Evolutionary conservation across 768 basidiomycete genomes (phyloP), one percentile per base, ranked within the genome.

Genomic region (Termitomyces sp.): DNA sequence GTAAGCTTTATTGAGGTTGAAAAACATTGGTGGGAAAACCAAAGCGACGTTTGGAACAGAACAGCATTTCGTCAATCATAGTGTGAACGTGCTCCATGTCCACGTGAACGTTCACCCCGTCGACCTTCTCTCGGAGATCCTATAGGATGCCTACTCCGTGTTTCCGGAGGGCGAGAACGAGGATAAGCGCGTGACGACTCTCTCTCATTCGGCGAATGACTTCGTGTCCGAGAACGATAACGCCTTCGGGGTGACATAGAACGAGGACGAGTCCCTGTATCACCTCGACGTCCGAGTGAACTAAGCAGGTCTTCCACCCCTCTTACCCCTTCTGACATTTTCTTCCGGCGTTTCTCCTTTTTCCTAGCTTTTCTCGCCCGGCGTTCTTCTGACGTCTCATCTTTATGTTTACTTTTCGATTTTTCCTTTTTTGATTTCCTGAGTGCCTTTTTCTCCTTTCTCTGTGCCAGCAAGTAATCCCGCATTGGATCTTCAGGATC

Each of bases 401-500:
- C 79, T 64, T 87, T 87, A 64, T 78, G 83, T 68, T 84, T 88
- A 50, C 77, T 75, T 68, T 89, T 90, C 22, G 80, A 78, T 65
- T 85, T 87, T 5, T 71, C 67, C 63, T 82, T 83, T 63, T 84
- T 87, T 50, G 71, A 67, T 66, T 87, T 86, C 72, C 87, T 88
- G 57, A 78, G 71, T 3, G 79, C 84, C 62, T 86, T 89, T 66
- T 84, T 82, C 67, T 92, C 90, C 63, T 75, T 82, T 64, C 82
- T 80, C 68, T 95, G 82, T 1, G 85, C 80, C 39, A 94, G 73
- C 34, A 99, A 77, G 68, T 92, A 98, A 60, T 94, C 95, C 29
- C 88, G 84, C 97, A 99, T 98, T 1, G 97, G 97, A 72, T 99
- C 97, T 68, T 98, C 96, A 1, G 91, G 92, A 69, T 98, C 95